Evolutionary conservation across 257 asterid genomes (phyloP).

Genomic region (Solanum pimpinellifolium): DNA sequence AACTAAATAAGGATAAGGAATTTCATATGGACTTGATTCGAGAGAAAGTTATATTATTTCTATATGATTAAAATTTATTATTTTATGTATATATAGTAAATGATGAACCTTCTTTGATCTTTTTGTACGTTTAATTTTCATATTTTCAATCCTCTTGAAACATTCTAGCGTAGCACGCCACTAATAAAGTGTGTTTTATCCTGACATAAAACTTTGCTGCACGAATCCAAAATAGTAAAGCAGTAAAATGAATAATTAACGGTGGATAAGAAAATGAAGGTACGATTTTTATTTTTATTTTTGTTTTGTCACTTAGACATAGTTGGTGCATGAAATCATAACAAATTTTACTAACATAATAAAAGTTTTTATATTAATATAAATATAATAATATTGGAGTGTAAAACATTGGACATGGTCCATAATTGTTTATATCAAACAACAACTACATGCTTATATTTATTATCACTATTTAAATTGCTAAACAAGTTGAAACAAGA

Average conservation of each 20-base stretch:
- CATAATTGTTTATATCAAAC: neutral
- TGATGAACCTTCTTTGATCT: too few relatives aligned
- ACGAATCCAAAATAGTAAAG: neutral
- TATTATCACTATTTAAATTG: neutral
- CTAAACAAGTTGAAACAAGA: neutral
- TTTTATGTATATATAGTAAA: too few relatives aligned
- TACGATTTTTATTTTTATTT: too few relatives aligned
- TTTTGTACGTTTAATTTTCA: too few relatives aligned
- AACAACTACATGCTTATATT: neutral
- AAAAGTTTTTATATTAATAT: neutral
- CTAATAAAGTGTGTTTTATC: neutral
- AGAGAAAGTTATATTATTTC: too few relatives aligned
- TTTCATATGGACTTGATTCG: neutral
- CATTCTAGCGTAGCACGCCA: neutral
- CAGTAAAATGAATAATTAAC: neutral
- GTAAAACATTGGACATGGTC: neutral
- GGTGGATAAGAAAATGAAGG: neutral
- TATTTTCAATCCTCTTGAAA: too few relatives aligned
- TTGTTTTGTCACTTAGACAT: neutral
- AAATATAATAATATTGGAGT: neutral
- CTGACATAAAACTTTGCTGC: rapidly evolving
- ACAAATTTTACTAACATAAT: neutral
- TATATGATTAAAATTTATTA: too few relatives aligned
- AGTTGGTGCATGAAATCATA: neutral
- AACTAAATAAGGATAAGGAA: too few relatives aligned